Percentiles rank a stretch among this genome's conserved stretches.
Conservation (phyloP, 192 early-diverging fungal genomes). For the Backusella psychrophila region DNA sequence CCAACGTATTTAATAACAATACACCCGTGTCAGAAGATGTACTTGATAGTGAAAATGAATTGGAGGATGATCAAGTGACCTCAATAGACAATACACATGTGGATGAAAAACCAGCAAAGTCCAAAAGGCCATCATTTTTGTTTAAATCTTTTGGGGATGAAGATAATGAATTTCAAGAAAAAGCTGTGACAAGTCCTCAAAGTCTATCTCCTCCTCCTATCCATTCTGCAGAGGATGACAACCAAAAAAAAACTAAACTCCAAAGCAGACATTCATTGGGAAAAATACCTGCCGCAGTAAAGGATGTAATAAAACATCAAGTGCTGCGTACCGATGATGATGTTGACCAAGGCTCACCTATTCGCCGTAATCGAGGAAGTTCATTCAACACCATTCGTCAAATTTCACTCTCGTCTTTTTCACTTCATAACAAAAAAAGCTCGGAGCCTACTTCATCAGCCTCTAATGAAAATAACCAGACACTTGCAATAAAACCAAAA, state of each 20-base stretch:
- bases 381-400: neutral
- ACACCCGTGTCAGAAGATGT: neutral
- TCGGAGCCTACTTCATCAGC: neutral
- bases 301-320: conserved; percentile 12
- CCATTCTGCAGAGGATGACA: neutral
- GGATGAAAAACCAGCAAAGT: neutral
- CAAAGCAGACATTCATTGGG: neutral
- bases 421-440: neutral
- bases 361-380: neutral
- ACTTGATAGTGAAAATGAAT: neutral
- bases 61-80: neutral
- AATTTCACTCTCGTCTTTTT: neutral
- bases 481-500: neutral
- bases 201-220: neutral
- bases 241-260: neutral
- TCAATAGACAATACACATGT: neutral
- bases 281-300: conserved; percentile 13
- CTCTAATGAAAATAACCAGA: neutral
- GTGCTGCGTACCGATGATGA: neutral
- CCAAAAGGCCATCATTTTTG: neutral
- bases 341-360: neutral
- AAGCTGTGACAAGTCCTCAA: neutral
- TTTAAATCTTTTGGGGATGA: neutral
- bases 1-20: neutral
- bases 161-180: neutral